Evolutionary conservation across 345 rosid species (phyloP).

Genomic region (Citropsis articulata): DNA sequence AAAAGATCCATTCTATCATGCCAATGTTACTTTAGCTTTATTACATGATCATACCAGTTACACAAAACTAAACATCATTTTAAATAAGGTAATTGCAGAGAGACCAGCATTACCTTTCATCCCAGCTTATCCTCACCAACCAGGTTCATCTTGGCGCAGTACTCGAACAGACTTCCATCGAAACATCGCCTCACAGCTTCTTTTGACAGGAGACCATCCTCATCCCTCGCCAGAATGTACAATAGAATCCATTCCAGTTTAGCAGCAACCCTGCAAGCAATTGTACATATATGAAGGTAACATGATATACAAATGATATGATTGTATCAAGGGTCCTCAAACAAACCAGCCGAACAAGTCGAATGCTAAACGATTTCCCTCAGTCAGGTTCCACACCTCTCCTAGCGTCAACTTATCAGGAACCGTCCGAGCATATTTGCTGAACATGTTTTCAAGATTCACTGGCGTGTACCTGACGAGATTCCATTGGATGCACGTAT

Average conservation of each 20-base stretch:
- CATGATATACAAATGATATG: too few species aligned
- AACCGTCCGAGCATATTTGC: constrained; percentile 67
- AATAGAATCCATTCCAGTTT: constrained; percentile 65
- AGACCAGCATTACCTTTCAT: background rate
- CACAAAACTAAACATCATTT: background rate
- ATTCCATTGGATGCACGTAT: background rate
- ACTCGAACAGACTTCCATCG: constrained; percentile 81
- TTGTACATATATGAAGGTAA: too few species aligned
- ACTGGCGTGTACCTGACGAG: constrained; percentile 53
- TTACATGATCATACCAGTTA: background rate
- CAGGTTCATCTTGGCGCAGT: constrained; percentile 56
- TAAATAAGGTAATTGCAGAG: background rate
- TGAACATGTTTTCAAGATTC: constrained; percentile 59
- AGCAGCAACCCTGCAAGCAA: constrained; percentile 38
- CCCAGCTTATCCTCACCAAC: constrained; percentile 33
- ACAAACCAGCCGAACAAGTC: constrained; percentile 72
- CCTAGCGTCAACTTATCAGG: constrained; percentile 55
- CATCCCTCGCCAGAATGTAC: constrained; percentile 65
- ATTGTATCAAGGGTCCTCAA: background rate
- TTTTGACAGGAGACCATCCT: constrained; percentile 63
- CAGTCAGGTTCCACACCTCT: constrained; percentile 82
- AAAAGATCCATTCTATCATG: background rate
- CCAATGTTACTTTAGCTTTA: background rate
- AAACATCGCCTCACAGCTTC: constrained; percentile 76
- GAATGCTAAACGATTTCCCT: constrained; percentile 52